phyloP scores from a whole-genome alignment of 2,329 filamentous ascomycete genomes.

The Tolypocladium tropicale region DNA sequence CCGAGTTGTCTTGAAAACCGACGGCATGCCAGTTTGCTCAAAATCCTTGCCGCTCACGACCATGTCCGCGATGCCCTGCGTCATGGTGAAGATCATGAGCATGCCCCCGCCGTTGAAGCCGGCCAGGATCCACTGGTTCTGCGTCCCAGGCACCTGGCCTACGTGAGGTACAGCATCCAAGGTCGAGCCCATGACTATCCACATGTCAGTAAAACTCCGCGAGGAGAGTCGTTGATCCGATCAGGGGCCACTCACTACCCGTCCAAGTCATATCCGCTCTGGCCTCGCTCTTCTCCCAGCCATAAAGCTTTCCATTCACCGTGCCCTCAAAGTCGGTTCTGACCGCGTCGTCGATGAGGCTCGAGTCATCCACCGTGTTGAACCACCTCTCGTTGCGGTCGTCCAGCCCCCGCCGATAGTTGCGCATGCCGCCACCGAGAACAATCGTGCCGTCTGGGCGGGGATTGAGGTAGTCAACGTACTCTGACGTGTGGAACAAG shows the following conservation, averaged over 20 bases:
- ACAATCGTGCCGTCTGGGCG: neutral
- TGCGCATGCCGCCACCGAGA: neutral
- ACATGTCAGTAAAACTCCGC: neutral
- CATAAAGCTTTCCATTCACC: neutral
- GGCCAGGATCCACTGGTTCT: neutral
- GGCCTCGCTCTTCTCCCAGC: neutral
- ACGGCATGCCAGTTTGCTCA: neutral
- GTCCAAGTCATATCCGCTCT: neutral
- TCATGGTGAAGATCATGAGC: neutral
- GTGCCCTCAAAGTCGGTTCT: neutral
- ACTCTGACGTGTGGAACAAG: neutral
- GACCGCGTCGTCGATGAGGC: neutral
- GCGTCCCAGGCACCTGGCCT: neutral
- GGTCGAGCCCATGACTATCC: neutral
- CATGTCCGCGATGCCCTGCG: neutral
- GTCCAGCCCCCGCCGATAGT: neutral
- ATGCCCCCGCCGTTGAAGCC: neutral
- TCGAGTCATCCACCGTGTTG: neutral
- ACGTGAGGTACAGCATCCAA: neutral
- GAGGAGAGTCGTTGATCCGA: neutral
- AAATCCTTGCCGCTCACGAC: neutral
- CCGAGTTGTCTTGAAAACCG: neutral
- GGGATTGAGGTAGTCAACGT: neutral
- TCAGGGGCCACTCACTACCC: neutral
- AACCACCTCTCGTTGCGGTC: neutral